Base-by-base conservation (phyloP, 352 stramenopile species). In the Phytopythium ostracodes region DNA sequence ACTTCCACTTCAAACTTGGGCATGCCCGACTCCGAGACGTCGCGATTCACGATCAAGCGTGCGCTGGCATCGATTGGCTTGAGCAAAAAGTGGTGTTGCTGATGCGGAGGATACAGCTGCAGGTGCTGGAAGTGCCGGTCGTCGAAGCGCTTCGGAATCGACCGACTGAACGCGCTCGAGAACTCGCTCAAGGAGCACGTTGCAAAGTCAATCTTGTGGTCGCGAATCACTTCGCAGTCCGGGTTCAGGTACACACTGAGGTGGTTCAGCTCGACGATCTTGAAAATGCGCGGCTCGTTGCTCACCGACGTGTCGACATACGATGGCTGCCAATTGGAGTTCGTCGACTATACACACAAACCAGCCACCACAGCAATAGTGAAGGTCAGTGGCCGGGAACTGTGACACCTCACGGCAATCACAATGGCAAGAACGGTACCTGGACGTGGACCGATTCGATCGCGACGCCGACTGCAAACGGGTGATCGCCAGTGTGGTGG, bases 251-350 rank as follows among this genome's bases (percentile, higher is more conserved):
- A 96, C 43, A 95, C 72, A 29, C 86, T 94, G 40, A 96, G 64
- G 49, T 96, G 88, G 63, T 96, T 95, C 33, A 96, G 70, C 66
- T 95, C 84, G 17, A 96, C 77, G 58, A 87, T 90, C 66, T 96
- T 96, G 62, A 92, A 96, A 60, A 96, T 95, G 1, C 87, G 79
- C n/a, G 86, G 83, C 53, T 94, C 88, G 42, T 80, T 89, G 64
- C 67, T 92, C 53, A 90, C 91, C 2, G 76, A 75, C 9, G 73
- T 81, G 49, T 96, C 85, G 15, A 96, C 77, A 27, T 92, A 96
- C 9, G 84, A 89, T 2, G 84, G 83, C 60, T 94, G 86, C 88
- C 88, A 96, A 47, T 83, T 91, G 4, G 84, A 89, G 60, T 94
- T 93, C 2, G 88, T 96, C 4, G 88, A 96, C 81, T 96, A 65